Conservation (phyloP, 106 monocot genomes). For the Alisma plantagoaquatica region DNA sequence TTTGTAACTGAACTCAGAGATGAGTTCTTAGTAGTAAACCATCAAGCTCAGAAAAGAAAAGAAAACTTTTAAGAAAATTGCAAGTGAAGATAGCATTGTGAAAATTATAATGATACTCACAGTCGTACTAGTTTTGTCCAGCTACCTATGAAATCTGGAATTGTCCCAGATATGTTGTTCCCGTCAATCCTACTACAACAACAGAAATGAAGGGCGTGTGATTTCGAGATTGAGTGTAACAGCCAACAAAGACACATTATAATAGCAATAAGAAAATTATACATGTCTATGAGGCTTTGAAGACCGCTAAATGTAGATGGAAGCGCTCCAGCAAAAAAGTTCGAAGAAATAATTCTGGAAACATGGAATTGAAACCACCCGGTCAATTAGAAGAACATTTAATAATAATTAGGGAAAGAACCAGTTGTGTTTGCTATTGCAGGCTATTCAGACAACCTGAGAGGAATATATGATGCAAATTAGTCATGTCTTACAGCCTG, state of each 20-base stretch:
- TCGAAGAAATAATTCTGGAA: conserved; percentile 8
- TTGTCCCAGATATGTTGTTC: conserved; percentile 18
- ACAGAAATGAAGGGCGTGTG: too few species aligned
- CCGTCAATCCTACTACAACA: conserved; percentile 23
- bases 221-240: too few species aligned
- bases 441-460: not conserved
- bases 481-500: conserved; percentile 9
- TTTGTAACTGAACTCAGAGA: too few species aligned
- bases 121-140: conserved; percentile 15
- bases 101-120: conserved; percentile 4
- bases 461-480: not conserved
- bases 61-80: not conserved
- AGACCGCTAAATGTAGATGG: conserved; percentile 22
- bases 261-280: too few species aligned
- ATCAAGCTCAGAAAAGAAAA: not conserved
- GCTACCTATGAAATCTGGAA: conserved; percentile 24
- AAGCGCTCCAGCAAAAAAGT: conserved; percentile 23
- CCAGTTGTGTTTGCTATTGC: too few species aligned
- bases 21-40: not conserved
- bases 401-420: too few species aligned
- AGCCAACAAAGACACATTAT: too few species aligned
- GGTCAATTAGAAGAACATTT: not conserved
- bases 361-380: not conserved
- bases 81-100: not conserved
- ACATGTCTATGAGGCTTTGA: conserved; percentile 23